Evolutionary conservation across 345 rosid genomes (phyloP), one percentile per base, ranked within the genome.

Genomic region (Gossypium rotundifolium): DNA sequence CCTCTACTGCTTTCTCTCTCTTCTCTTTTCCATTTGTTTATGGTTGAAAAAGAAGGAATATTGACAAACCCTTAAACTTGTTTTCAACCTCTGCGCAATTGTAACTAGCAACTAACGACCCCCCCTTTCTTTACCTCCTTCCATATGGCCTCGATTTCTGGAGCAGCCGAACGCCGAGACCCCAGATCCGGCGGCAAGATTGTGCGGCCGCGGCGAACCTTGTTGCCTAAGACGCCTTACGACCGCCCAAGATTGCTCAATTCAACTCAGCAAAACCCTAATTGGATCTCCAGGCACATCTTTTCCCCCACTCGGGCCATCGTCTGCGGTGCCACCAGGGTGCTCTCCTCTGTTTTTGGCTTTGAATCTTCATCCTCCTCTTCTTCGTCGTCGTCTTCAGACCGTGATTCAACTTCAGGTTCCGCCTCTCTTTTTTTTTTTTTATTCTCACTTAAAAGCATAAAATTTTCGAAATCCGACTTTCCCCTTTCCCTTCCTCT

Each of bases 261-360:
- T 76, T 65, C 82, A 20, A 81, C 59, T 55, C 76, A 76, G 20
- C 81, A 82, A 80, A 88, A 85, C 91, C 95, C 95, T 86, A 92
- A 84, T 83, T 94, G 98, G 98, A 83, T 94, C 69, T 89, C 98
- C 73, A 87, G 83, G 73, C 85, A 87, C 78, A 75, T 94, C 74
- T 80, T 80, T 65, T 86, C 88, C 23, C 98, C 97, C 1, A 88
- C 98, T 69, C 93, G 89, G 64, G 63, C 84, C 69, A 85, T 94
- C 79, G 97, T 93, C 68, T 80, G 90, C 68, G 90, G 97, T 64
- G 92, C 98, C 53, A 94, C 90, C 52, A 94, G 94, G 0, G 88
- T 88, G 46, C 79, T 94, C 48, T 79, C 88, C 78, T 84, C 97
- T n/a, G 93, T 92, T 79, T 87, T 94, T 66, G 81, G 82, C 76